A percentile compares a stretch with the other conserved stretches of the same genome.
Conservation (phyloP, 768 basidiomycete species). For the Rossbeevera mucosa region DNA sequence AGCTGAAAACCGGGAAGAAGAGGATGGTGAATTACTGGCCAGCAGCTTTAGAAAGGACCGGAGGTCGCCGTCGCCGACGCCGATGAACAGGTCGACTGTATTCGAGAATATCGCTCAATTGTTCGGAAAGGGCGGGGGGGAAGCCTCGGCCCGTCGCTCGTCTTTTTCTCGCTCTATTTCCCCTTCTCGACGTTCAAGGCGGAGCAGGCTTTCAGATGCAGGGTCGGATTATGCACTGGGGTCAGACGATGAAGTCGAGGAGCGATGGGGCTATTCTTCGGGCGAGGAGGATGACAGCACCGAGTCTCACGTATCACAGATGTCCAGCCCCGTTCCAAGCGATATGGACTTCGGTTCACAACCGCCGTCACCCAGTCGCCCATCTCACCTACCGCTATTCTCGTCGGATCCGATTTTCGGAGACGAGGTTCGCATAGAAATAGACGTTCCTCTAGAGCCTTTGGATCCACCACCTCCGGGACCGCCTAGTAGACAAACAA, state of each 20-base stretch:
- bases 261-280: conserved; percentile 92
- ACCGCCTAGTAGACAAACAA: conserved; percentile 78
- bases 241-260: conserved; percentile 55
- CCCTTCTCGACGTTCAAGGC: conserved; percentile 45
- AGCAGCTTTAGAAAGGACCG: conserved; percentile 28
- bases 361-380: conserved; percentile 51
- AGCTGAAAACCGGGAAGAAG: conserved; percentile 36
- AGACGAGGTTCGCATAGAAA: conserved; percentile 78
- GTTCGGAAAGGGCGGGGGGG: conserved; percentile 50
- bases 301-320: conserved; percentile 19
- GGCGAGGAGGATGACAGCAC: conserved; percentile 65
- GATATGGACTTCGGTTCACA: conserved; percentile 72
- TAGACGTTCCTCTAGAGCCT: conserved; percentile 60
- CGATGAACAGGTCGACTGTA: conserved; percentile 37
- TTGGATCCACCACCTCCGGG: conserved; percentile 73
- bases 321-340: conserved; percentile 34
- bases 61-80: conserved; percentile 35
- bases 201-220: conserved; percentile 49
- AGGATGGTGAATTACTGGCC: conserved; percentile 29
- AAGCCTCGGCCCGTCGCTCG: conserved; percentile 41
- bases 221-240: conserved; percentile 57
- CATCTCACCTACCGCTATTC: conserved; percentile 58
- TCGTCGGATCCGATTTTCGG: conserved; percentile 77
- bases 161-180: conserved; percentile 57
- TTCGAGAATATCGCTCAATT: conserved; percentile 68